Percentiles rank a stretch among this genome's conserved stretches.
Evolutionary conservation across 1,139 yeast genomes (phyloP).

Genomic region (Waltiozyma sp.): DNA sequence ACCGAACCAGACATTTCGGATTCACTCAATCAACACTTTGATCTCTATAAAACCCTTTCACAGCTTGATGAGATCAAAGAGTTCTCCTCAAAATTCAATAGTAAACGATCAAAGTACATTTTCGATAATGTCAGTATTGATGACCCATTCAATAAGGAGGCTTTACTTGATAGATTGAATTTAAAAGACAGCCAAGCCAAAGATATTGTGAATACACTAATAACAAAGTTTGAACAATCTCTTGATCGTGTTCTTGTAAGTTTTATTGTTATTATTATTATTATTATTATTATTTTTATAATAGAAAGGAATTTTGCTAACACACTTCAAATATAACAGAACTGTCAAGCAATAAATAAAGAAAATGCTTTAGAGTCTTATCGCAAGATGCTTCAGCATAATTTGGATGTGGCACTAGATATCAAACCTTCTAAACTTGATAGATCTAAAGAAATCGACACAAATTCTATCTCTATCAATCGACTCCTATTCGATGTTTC

Average conservation of each 20-base stretch:
- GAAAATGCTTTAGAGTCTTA: neutral
- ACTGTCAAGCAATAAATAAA: neutral
- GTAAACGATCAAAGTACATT: neutral
- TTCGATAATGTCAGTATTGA: slow-evolving; percentile 2
- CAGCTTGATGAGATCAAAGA: neutral
- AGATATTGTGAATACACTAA: neutral
- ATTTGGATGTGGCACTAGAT: neutral
- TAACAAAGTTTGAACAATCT: slow-evolving; percentile 2
- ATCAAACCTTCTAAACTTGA: neutral
- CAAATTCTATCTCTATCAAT: neutral
- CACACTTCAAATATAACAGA: neutral
- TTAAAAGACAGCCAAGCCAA: neutral
- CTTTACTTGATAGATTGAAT: neutral
- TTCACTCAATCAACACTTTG: neutral
- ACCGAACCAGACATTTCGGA: neutral
- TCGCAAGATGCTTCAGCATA: neutral
- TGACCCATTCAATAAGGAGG: slow-evolving; percentile 3
- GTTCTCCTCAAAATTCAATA: neutral
- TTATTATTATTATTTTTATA: too few relatives aligned
- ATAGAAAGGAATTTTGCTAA: neutral
- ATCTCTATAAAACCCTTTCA: neutral
- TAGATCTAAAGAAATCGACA: neutral
- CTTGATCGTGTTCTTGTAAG: slow-evolving; percentile 1
- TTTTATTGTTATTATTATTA: too few relatives aligned
- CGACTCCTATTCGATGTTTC: neutral